phyloP scores from a whole-genome alignment of 1,139 yeast genomes.

The Candida albicans region DNA sequence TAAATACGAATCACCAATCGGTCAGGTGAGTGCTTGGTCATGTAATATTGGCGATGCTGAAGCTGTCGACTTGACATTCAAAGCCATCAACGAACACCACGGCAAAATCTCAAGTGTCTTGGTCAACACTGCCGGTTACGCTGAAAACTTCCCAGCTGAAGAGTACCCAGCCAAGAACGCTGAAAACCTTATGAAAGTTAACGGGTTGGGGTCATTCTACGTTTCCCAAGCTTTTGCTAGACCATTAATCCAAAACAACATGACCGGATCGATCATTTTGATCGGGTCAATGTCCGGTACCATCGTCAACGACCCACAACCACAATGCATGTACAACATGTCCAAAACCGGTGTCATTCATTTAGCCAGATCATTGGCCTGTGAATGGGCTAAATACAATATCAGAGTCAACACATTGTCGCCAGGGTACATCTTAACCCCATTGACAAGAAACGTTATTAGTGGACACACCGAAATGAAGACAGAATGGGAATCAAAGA shows the following conservation, averaged over 20 bases:
- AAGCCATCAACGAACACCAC: constrained; percentile 55
- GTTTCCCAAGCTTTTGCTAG: constrained; percentile 63
- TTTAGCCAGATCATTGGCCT: constrained; percentile 48
- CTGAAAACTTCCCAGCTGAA: constrained; percentile 75
- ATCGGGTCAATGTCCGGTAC: constrained; percentile 53
- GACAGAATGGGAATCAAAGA: constrained; percentile 48
- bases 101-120: constrained; percentile 62
- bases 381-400: constrained; percentile 54
- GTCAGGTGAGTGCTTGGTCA: constrained; percentile 65
- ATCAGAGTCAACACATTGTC: constrained; percentile 49
- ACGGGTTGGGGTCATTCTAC: constrained; percentile 74
- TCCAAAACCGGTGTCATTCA: constrained; percentile 53
- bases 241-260: constrained; percentile 60
- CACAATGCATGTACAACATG: constrained; percentile 53
- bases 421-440: constrained; percentile 52
- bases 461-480: constrained; percentile 48
- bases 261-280: constrained; percentile 47
- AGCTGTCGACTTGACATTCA: constrained; percentile 56
- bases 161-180: constrained; percentile 75
- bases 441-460: constrained; percentile 49
- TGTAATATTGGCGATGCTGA: constrained; percentile 73
- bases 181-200: constrained; percentile 67
- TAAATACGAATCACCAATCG: constrained; percentile 36
- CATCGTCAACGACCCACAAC: constrained; percentile 53
- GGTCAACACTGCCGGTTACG: constrained; percentile 82